Evolutionary conservation across 139 green algal species (phyloP), one percentile per base, ranked within the genome.

Genomic region (Chlamydomonas eustigma): DNA sequence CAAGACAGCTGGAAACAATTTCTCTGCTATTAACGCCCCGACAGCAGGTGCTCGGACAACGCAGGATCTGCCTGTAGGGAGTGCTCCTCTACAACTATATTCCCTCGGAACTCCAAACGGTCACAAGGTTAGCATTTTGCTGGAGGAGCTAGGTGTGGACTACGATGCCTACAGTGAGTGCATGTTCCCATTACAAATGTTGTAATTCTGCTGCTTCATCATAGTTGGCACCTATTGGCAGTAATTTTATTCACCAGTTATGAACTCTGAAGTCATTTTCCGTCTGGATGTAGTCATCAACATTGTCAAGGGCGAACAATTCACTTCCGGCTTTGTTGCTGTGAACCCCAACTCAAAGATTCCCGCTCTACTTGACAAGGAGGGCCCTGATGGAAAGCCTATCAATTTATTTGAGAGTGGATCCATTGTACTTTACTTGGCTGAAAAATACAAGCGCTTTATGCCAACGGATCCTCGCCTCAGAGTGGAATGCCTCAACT

Each of bases 331-430:
- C 1, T 89, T 87, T 33, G 50, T 89, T 5, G 64, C 74, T 3
- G 37, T 87, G 35, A 89, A 85, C 63, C 84, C 84, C 35, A 89
- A 88, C 83, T 73, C 38, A 38, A 89, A 88, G 76, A 89, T 89
- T 39, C 84, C 84, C 28, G 80, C 83, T 5, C 83, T 89, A 24
- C 37, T 71, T 28, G 67, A 79, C 74, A 51, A 74, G 37, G 51
- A 79, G 44, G 44, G 44, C 18, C 52, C 65, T 51, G 35, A 68
- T 75, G 36, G 37, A 25, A n/a, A 58, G 18, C 64, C 66, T n/a
- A 51, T 75, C 30, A 68, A 67, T 28, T 36, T 89, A n/a, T 89
- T 86, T 35, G 84, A 89, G 70, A 85, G 38, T 34, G 83, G 84
- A 4, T 68, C 51, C 0, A 89, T 89, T 51, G 37, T 88, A 31